phyloP scores from a whole-genome alignment of 2,329 filamentous ascomycete species.

The Claviceps sp. region DNA sequence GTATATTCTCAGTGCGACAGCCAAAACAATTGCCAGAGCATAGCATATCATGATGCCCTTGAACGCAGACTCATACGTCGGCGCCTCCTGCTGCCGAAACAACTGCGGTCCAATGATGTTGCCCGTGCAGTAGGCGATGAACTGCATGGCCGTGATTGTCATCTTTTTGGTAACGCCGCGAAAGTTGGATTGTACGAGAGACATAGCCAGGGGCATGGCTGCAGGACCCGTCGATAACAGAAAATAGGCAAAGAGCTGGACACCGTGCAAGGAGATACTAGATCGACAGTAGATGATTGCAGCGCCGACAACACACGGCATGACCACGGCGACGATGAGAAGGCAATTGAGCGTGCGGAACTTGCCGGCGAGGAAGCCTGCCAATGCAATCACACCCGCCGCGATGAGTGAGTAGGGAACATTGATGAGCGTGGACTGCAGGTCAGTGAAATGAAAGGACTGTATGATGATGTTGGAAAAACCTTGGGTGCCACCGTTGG shows the following conservation, averaged over 20 bases:
- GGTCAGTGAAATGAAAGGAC: slow-evolving; percentile 40
- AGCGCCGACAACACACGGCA: slow-evolving; percentile 38
- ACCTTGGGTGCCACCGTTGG: slow-evolving; percentile 47
- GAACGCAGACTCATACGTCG: slow-evolving; percentile 40
- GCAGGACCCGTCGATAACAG: slow-evolving; percentile 39
- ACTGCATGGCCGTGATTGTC: slow-evolving; percentile 42
- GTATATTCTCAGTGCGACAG: slow-evolving; percentile 31
- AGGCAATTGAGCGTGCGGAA: slow-evolving; percentile 38
- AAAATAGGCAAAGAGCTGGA: slow-evolving; percentile 45
- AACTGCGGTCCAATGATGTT: slow-evolving; percentile 45
- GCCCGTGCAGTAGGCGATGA: slow-evolving; percentile 41
- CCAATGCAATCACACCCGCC: slow-evolving; percentile 31
- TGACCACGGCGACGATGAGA: slow-evolving; percentile 34
- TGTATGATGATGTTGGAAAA: slow-evolving; percentile 44
- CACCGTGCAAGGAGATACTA: slow-evolving; percentile 22
- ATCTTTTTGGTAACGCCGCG: slow-evolving; percentile 47
- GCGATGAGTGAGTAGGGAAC: slow-evolving; percentile 44
- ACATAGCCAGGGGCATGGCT: slow-evolving; percentile 40
- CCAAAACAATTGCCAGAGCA: slow-evolving; percentile 31
- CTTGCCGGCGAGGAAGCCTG: slow-evolving; percentile 36
- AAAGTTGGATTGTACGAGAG: slow-evolving; percentile 42
- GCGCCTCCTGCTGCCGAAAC: slow-evolving; percentile 35
- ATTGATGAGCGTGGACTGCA: slow-evolving; percentile 43
- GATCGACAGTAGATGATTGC: slow-evolving; percentile 37
- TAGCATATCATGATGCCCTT: slow-evolving; percentile 44